These are phyloP conservation scores for Volvox africanus DNA, from an alignment of 139 green algal genomes.

Conservation along the genomic window DNA sequence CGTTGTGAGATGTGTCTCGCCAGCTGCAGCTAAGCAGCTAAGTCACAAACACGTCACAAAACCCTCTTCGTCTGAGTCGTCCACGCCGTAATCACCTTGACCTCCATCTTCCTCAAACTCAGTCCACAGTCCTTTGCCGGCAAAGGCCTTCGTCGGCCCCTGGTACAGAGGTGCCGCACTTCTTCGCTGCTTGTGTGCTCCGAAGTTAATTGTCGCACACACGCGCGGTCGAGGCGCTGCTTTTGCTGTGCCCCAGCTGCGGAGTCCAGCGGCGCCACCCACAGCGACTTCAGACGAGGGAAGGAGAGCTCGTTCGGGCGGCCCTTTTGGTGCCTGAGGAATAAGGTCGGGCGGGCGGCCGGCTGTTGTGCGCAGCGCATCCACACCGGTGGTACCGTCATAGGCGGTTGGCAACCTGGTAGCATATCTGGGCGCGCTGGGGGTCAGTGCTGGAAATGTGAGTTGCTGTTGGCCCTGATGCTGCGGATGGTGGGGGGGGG, in stretches of 20 bases:
- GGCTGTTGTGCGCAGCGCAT: neutral
- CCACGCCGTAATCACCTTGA: neutral
- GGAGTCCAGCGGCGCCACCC: neutral
- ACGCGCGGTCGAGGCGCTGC: neutral
- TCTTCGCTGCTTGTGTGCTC: neutral
- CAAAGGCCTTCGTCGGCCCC: neutral
- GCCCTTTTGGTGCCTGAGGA: neutral
- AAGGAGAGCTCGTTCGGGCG: neutral
- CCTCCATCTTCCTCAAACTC: constrained; percentile 4
- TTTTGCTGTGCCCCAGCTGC: neutral
- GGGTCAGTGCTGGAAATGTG: neutral
- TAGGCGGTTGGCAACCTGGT: neutral
- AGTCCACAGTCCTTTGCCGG: neutral
- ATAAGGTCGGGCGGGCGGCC: neutral
- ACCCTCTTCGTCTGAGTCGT: neutral
- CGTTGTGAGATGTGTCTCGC: no score
- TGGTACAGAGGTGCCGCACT: neutral
- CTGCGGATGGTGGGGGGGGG: neutral
- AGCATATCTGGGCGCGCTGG: neutral
- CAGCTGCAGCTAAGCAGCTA: no score
- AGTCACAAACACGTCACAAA: constrained; percentile 43
- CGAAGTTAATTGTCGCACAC: no score
- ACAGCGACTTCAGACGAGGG: neutral
- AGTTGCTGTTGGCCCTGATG: neutral
- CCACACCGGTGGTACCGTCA: neutral